Base-by-base conservation (phyloP, 371 early-diverging fungal genomes). In the Blakeslea trispora region DNA sequence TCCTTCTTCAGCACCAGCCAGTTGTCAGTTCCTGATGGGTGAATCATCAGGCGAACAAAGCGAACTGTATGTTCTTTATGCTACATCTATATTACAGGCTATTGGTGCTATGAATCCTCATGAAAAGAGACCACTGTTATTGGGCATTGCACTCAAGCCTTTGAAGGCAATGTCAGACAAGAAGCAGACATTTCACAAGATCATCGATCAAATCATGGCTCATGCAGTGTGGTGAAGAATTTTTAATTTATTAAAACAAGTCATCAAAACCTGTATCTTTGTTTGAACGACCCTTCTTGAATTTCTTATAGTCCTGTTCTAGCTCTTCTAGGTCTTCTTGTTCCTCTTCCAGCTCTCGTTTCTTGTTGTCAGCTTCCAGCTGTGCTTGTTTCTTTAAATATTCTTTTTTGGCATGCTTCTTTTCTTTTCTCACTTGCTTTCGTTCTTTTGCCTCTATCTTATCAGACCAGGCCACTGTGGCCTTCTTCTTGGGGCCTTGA, bases 391-490 rank as follows among this genome's bases (percentile, higher is more conserved):
- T 75, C 61, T 82, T 81, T 34, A 82, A 42, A 31, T 68, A 82
- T 19, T 85, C 85, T 34, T 74, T 74, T 54, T 83, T 85, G 15
- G 77, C 75, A 24, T 85, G 84, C 52, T 83, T 81, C 79, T 92
- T 92, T 54, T 82, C 65, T 44, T 84, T 75, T 7, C 93, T 79
- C 28, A 87, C 86, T 15, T 66, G 44, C 43, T 86, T 77, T 19
- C 82, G 71, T 42, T 85, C 85, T 68, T 87, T 90, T 37, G 79
- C 79, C 23, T 85, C 89, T 46, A 66, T 68, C 47, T 91, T 81
- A 7, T 85, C 75, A 2, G 92, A 92, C 94, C 94, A 93, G 10
- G 91, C 80, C 7, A 66, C 71, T 0, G 50, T 22, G 14, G 47
- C 49, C 58, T 68, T 58, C 61, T 65, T 64, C 44, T 68, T 66